These are phyloP conservation scores for Raddia distichophylla DNA, from an alignment of 176 grass and related monocot species.

Conservation along the genomic window DNA sequence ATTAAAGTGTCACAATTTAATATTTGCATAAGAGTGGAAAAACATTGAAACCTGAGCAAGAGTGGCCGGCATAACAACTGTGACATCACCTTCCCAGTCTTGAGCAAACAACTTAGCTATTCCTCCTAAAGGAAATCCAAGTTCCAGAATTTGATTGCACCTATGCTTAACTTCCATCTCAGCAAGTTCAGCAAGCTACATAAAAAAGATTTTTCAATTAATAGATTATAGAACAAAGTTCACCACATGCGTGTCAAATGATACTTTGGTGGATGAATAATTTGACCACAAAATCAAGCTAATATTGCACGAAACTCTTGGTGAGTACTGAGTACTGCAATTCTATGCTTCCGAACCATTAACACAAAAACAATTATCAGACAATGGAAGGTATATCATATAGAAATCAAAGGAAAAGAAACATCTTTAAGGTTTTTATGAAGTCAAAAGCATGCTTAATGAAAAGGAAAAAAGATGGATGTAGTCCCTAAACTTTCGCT, in stretches of 20 bases:
- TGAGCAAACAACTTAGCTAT: slow-evolving; percentile 90
- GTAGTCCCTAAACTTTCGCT: too few species aligned
- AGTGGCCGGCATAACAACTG: slow-evolving; percentile 92
- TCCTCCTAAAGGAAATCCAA: slow-evolving; percentile 85
- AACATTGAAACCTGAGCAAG: slow-evolving; percentile 63
- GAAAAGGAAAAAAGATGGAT: background rate
- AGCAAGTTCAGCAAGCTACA: slow-evolving; percentile 77
- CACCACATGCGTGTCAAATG: slow-evolving; percentile 6
- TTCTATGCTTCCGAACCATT: slow-evolving; percentile 11
- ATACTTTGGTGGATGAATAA: slow-evolving; percentile 12
- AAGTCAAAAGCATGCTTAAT: background rate
- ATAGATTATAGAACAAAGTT: slow-evolving; percentile 12
- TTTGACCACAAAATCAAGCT: background rate
- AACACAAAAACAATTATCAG: background rate
- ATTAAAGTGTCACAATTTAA: background rate
- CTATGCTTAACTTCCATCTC: slow-evolving; percentile 98
- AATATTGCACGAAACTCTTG: slow-evolving; percentile 12
- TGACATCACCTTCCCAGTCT: slow-evolving; percentile 97
- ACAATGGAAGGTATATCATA: slow-evolving; percentile 1
- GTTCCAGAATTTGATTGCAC: slow-evolving; percentile 88
- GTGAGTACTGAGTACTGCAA: slow-evolving; percentile 20
- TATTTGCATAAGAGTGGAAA: slow-evolving; percentile 18
- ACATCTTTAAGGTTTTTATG: background rate
- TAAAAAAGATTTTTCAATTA: slow-evolving; percentile 1
- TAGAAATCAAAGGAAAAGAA: slow-evolving; percentile 8